Evolutionary conservation across 495 filamentous ascomycete genomes (phyloP), one percentile per base, ranked within the genome.

Genomic region (Penicilliopsis zonata): DNA sequence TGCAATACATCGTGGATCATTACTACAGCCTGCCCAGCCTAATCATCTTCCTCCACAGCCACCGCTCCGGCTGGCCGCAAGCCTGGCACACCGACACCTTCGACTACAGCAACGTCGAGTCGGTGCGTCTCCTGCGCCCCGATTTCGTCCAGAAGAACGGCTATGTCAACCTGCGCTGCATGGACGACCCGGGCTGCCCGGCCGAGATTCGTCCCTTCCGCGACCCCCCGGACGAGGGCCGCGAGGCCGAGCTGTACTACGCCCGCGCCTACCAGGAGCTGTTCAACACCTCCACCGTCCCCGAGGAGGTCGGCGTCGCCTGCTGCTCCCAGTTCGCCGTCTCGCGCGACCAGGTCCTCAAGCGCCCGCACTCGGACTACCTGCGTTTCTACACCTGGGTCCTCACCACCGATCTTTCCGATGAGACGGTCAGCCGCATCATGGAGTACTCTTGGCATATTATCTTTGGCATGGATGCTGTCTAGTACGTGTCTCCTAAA

Each of bases 291-390:
- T 50, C 39, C 44, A 37, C 65, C 1, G 53, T 71, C 2, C 69
- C 72, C 7, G 47, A 57, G 3, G 39, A 55, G 2, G 52, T 82
- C 3, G 70, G 50, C 0, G 65, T 58, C 1, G 57, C 70, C 3
- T 83, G 79, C 42, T 83, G 77, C 47, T 71, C 74, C 35, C 79
- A 82, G 49, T 83, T 83, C 35, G 78, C 72, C 1, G 76, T 81
- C 2, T 69, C 69, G 8, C 47, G 64, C 9, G 67, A 70, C 0
- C 60, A 63, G 35, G 57, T 83, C 0, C 49, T 46, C 0, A 42
- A 52, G 31, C 61, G 73, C 13, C 42, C 69, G 13, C 41, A 48
- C 26, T 58, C 53, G 20, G 68, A 74, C 15, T 83, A 81, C 41
- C 29, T 64, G 39, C 55, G 59, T 4, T 78, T 62, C 46, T 61